Conservation (phyloP, 225 moss, liverwort and hornwort genomes). For the Anthoceros angustus region DNA sequence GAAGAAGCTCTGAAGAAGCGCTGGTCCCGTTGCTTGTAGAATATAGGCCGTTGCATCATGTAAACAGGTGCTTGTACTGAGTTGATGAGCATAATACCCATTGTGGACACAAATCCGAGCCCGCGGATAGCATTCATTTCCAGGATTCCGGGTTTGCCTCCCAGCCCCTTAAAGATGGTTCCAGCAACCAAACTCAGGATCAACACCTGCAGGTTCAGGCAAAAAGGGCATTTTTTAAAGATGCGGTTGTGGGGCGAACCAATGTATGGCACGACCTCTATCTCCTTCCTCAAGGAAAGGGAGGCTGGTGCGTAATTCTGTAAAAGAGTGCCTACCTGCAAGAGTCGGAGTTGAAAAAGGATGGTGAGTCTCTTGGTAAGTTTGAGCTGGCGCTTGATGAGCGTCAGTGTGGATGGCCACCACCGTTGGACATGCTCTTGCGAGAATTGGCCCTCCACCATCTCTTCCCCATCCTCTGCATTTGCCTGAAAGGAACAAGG, state of each 20-base stretch:
- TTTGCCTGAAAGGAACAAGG: neutral
- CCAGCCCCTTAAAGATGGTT: conserved; percentile 6
- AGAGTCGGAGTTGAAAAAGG: conserved; percentile 9
- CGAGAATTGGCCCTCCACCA: conserved; percentile 6
- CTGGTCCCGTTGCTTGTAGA: conserved; percentile 18
- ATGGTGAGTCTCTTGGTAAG: conserved; percentile 6
- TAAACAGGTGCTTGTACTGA: conserved; percentile 15
- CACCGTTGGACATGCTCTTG: conserved; percentile 11
- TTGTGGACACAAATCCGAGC: conserved; percentile 15
- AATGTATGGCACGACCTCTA: too few species aligned
- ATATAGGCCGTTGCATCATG: conserved; percentile 16
- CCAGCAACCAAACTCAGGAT: conserved; percentile 13
- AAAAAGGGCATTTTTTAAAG: too few species aligned
- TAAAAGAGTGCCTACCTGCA: too few species aligned
- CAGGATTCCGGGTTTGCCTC: conserved; percentile 5
- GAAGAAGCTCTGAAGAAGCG: conserved; percentile 19
- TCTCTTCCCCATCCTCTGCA: conserved; percentile 10
- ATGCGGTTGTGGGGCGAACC: too few species aligned
- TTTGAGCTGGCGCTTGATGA: conserved; percentile 17
- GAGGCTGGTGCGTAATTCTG: too few species aligned
- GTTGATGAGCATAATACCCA: conserved; percentile 8
- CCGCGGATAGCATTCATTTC: conserved; percentile 11
- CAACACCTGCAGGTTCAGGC: conserved; percentile 8
- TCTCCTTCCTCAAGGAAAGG: too few species aligned
- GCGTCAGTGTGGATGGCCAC: conserved; percentile 10